A percentile compares a stretch with the other conserved stretches of the same genome.
Evolutionary conservation across 345 rosid genomes (phyloP).

Genomic region (Excoecaria cochinchinensis): DNA sequence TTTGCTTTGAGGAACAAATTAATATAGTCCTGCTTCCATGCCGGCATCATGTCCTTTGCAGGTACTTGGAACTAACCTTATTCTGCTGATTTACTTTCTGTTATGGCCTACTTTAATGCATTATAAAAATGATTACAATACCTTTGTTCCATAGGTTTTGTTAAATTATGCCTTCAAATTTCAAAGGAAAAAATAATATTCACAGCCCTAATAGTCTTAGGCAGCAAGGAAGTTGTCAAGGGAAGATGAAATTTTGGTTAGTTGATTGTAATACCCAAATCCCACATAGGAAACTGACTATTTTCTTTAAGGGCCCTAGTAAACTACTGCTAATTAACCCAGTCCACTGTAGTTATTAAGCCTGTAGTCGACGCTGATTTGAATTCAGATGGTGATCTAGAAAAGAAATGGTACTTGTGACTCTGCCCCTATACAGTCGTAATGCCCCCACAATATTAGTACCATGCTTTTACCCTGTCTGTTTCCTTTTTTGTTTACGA

Average conservation of each 20-base stretch:
- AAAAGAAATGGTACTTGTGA: no score
- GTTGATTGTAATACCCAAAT: no score
- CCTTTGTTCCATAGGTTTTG: not conserved
- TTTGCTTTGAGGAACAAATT: constrained; percentile 88
- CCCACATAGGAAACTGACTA: no score
- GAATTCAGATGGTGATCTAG: no score
- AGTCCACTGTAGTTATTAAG: no score
- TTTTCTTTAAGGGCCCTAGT: not conserved
- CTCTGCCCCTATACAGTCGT: no score
- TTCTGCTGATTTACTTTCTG: not conserved
- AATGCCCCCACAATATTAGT: not conserved
- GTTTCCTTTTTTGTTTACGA: not conserved
- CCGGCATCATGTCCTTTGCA: constrained; percentile 81
- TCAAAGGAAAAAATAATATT: no score
- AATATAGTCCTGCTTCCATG: constrained; percentile 74
- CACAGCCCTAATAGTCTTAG: no score
- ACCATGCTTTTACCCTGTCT: not conserved
- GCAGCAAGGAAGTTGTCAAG: no score
- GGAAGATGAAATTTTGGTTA: no score
- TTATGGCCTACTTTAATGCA: not conserved
- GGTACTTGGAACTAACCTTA: constrained; percentile 38
- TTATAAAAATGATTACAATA: not conserved
- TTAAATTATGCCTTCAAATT: not conserved
- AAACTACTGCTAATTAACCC: no score
- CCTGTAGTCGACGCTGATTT: no score